These are phyloP conservation scores for Scleroderma bovista DNA, from an alignment of 768 basidiomycete genomes.

Conservation along the genomic window DNA sequence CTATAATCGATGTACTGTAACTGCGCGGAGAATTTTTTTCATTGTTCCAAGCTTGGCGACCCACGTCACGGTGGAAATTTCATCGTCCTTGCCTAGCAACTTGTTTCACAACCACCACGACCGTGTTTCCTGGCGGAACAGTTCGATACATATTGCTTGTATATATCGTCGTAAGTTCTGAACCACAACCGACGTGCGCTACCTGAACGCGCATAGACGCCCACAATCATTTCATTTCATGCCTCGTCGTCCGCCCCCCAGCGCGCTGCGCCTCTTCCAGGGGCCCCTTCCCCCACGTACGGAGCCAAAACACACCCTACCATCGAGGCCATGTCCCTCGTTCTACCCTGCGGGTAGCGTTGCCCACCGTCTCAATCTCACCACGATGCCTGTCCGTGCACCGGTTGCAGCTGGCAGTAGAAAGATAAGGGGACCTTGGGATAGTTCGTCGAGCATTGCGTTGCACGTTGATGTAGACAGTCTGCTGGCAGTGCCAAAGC, in stretches of 20 bases:
- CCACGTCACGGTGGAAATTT: too few relatives aligned
- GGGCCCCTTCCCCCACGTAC: conserved; percentile 63
- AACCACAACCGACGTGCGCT: neutral
- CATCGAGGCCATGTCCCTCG: conserved; percentile 56
- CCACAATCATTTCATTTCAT: conserved; percentile 33
- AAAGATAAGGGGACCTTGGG: conserved; percentile 50
- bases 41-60: too few relatives aligned
- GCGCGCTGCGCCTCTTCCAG: conserved; percentile 52
- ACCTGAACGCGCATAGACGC: neutral
- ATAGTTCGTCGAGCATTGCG: conserved; percentile 43
- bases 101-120: neutral
- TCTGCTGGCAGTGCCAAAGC: conserved; percentile 42
- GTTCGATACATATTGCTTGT: too few relatives aligned
- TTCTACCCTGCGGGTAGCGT: conserved; percentile 33
- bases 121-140: conserved; percentile 1
- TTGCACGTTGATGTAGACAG: conserved; percentile 42
- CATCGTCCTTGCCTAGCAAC: too few relatives aligned
- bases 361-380: conserved; percentile 13
- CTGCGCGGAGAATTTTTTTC: too few relatives aligned
- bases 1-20: neutral
- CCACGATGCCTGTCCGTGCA: conserved; percentile 10
- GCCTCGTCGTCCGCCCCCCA: conserved; percentile 66
- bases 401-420: conserved; percentile 4
- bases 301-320: conserved; percentile 58
- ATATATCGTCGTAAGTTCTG: neutral